Percentiles rank a stretch among this genome's conserved stretches.
These are phyloP conservation scores for Neonectria magnoliae DNA, from an alignment of 2,329 filamentous ascomycete genomes.

Conservation along the genomic window DNA sequence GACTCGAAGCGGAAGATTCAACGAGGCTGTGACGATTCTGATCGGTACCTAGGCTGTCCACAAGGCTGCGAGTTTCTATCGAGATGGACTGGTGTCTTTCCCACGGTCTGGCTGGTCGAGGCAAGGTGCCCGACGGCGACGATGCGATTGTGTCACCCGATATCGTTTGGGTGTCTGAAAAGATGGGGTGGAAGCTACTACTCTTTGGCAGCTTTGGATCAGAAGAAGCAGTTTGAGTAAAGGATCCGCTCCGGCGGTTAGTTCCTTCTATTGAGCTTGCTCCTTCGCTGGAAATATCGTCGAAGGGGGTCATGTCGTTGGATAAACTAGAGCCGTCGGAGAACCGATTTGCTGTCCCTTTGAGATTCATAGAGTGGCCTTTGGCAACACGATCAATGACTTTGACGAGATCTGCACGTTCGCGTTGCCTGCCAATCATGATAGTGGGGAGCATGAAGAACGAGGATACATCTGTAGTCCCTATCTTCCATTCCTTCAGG, in stretches of 20 bases:
- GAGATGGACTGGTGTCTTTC: conserved; percentile 64
- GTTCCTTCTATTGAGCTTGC: conserved; percentile 66
- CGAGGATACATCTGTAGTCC: conserved; percentile 86
- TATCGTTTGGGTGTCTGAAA: conserved; percentile 53
- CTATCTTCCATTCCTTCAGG: conserved; percentile 79
- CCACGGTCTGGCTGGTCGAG: conserved; percentile 57
- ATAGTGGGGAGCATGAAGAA: conserved; percentile 86
- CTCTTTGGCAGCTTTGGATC: conserved; percentile 53
- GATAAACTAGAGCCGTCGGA: conserved; percentile 66
- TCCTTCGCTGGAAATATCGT: conserved; percentile 68
- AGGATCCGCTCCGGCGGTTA: conserved; percentile 60
- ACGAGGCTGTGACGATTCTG: conserved; percentile 54
- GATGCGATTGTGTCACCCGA: conserved; percentile 61
- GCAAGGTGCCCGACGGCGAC: conserved; percentile 51
- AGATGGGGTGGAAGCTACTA: conserved; percentile 53
- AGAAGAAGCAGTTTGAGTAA: conserved; percentile 55
- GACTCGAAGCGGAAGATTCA: conserved; percentile 59
- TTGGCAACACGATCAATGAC: conserved; percentile 81
- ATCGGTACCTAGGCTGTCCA: conserved; percentile 57
- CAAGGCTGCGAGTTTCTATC: conserved; percentile 57
- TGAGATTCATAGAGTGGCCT: conserved; percentile 64
- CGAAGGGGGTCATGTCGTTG: conserved; percentile 58
- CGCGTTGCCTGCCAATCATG: conserved; percentile 82
- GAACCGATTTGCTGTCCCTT: conserved; percentile 55
- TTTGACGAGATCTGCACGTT: conserved; percentile 74